Evolutionary conservation across 108 stramenopile genomes (phyloP).

Genomic region (Aureococcus anophagefferens): DNA sequence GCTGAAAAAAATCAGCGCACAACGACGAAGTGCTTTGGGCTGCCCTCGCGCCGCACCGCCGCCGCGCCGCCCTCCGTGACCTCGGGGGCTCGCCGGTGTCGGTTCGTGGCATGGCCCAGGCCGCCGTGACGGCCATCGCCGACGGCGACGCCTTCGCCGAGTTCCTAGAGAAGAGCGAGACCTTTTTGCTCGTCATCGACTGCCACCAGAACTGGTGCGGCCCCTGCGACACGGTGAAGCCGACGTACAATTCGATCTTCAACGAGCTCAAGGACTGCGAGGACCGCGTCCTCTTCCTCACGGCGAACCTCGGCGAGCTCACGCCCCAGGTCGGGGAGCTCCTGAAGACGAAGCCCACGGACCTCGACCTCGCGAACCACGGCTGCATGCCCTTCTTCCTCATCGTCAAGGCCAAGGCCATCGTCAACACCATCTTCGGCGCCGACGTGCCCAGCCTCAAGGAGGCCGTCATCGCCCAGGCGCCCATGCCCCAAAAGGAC

Average conservation of each 20-base stretch:
- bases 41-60: too few species aligned
- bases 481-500: too few species aligned
- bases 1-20: too few species aligned
- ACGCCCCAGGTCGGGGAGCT: background rate
- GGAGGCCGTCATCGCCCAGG: background rate
- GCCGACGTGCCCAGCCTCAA: background rate
- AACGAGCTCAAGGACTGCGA: background rate
- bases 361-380: background rate
- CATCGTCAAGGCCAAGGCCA: background rate
- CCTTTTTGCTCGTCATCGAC: background rate
- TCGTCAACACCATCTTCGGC: background rate
- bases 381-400: conserved; percentile 3
- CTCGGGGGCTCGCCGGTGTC: too few species aligned
- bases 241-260: background rate
- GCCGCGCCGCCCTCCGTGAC: too few species aligned
- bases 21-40: too few species aligned
- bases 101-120: too few species aligned
- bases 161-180: too few species aligned
- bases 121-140: too few species aligned
- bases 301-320: background rate
- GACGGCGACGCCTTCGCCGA: too few species aligned
- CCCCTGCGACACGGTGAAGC: background rate
- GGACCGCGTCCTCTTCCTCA: background rate
- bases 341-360: background rate
- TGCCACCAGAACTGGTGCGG: background rate